Percentiles rank a stretch among this genome's conserved stretches.
Evolutionary conservation across 257 asterid genomes (phyloP).

Genomic region (Handroanthus guayacan): DNA sequence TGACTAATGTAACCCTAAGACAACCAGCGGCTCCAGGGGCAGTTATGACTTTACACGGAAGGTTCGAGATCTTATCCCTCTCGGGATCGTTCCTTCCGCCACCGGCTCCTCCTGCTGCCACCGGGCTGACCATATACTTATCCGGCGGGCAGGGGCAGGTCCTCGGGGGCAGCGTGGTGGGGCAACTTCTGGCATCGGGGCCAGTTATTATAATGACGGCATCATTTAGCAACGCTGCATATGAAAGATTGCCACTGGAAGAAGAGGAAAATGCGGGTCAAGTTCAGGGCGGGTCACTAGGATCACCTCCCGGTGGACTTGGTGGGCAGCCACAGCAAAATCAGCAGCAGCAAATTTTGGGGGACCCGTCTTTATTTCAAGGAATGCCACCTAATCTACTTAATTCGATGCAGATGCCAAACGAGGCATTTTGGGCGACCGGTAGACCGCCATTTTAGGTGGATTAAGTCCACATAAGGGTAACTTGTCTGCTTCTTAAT

Average conservation of each 20-base stretch:
- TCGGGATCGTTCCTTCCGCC: conserved; percentile 83
- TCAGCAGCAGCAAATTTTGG: conserved; percentile 44
- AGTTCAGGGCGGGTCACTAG: conserved; percentile 36
- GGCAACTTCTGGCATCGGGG: conserved; percentile 74
- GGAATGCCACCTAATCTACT: conserved; percentile 59
- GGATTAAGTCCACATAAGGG: conserved; percentile 16
- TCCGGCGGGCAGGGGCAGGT: conserved; percentile 92
- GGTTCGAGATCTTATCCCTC: conserved; percentile 76
- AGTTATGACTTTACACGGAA: conserved; percentile 69
- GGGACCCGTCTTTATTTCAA: conserved; percentile 53
- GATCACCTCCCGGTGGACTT: conserved; percentile 35
- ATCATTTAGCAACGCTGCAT: conserved; percentile 82
- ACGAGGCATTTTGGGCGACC: conserved; percentile 61
- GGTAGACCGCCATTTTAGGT: conserved; percentile 61
- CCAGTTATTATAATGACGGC: conserved; percentile 86
- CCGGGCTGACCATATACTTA: conserved; percentile 64
- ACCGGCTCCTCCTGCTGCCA: conserved; percentile 81
- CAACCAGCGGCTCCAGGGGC: conserved; percentile 80
- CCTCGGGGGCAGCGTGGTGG: conserved; percentile 84
- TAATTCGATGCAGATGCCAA: conserved; percentile 56
- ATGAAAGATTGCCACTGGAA: conserved; percentile 75
- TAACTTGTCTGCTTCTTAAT: conserved; percentile 22
- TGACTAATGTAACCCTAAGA: conserved; percentile 65
- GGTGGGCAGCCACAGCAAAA: conserved; percentile 32
- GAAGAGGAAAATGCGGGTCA: conserved; percentile 57